These are phyloP conservation scores for Penicillium aurantiogriseum DNA, from an alignment of 2,329 filamentous ascomycete species.

Conservation along the genomic window DNA sequence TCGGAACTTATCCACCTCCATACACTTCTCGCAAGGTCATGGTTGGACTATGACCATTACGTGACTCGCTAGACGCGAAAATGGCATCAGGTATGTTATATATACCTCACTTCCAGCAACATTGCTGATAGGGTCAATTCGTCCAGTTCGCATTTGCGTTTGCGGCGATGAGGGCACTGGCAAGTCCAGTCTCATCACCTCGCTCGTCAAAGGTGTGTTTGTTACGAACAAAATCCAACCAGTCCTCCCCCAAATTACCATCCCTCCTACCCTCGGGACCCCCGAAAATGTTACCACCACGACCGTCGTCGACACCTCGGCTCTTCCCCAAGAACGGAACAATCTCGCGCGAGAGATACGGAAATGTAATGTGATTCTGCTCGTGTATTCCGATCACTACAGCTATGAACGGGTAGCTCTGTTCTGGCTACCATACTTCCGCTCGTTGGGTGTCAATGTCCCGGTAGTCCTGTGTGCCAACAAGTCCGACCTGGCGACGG, in stretches of 20 bases:
- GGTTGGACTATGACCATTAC: not conserved
- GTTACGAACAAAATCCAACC: slow-evolving; percentile 93
- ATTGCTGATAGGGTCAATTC: slow-evolving; percentile 2
- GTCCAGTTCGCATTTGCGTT: slow-evolving; percentile 81
- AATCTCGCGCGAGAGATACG: slow-evolving; percentile 90
- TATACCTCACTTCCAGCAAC: not conserved
- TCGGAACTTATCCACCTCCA: not conserved
- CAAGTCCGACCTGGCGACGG: slow-evolving; percentile 83
- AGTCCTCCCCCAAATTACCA: slow-evolving; percentile 90
- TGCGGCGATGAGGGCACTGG: slow-evolving; percentile 96
- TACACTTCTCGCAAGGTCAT: not conserved
- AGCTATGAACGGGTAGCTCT: slow-evolving; percentile 96
- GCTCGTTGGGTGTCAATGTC: slow-evolving; percentile 96
- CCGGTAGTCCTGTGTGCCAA: slow-evolving; percentile 96
- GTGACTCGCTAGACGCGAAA: slow-evolving; percentile 1
- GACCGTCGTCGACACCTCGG: slow-evolving; percentile 89
- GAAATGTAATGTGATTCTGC: slow-evolving; percentile 92
- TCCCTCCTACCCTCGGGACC: slow-evolving; percentile 87
- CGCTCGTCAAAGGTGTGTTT: slow-evolving; percentile 95
- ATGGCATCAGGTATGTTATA: slow-evolving; percentile 11
- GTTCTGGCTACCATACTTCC: slow-evolving; percentile 98
- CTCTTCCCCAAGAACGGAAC: slow-evolving; percentile 86
- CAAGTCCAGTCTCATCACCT: slow-evolving; percentile 90
- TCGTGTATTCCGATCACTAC: slow-evolving; percentile 98
- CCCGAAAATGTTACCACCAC: slow-evolving; percentile 97